These are phyloP conservation scores for Protomyces arabidopsidicola DNA, from an alignment of 1,139 yeast species.

Conservation along the genomic window DNA sequence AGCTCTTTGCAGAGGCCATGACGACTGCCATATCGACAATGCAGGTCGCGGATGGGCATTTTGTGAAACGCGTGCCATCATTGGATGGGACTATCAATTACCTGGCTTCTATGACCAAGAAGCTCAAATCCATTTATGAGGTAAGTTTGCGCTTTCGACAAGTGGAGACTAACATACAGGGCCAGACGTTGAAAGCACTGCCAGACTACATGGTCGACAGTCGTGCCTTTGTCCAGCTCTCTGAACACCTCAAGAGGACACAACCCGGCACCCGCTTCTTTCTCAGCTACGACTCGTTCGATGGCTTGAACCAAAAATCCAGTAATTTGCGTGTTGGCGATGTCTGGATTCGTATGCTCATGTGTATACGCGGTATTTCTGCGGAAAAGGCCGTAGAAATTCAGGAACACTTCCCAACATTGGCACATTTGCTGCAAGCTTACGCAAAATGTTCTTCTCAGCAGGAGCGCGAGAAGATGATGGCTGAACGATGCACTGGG, in stretches of 20 bases:
- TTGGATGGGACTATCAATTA: slow-evolving; percentile 72
- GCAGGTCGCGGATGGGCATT: slow-evolving; percentile 61
- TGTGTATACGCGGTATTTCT: slow-evolving; percentile 75
- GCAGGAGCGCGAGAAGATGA: slow-evolving; percentile 41
- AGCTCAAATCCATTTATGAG: slow-evolving; percentile 41
- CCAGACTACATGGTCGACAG: slow-evolving; percentile 32
- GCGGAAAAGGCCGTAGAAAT: slow-evolving; percentile 78
- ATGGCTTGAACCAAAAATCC: slow-evolving; percentile 65
- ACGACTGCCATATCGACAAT: slow-evolving; percentile 74
- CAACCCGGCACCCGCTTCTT: slow-evolving; percentile 25
- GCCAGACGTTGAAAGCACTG: slow-evolving; percentile 5
- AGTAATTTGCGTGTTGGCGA: slow-evolving; percentile 58
- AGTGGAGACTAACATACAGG: background rate
- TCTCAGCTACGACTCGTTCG: slow-evolving; percentile 53
- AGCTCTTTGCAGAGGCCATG: slow-evolving; percentile 58
- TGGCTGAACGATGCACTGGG: slow-evolving; percentile 19
- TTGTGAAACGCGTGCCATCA: slow-evolving; percentile 61
- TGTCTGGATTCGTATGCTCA: slow-evolving; percentile 66
- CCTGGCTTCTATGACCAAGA: slow-evolving; percentile 54
- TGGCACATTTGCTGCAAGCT: slow-evolving; percentile 48
- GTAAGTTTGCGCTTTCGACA: background rate
- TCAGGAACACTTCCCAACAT: slow-evolving; percentile 64
- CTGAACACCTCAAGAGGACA: slow-evolving; percentile 22
- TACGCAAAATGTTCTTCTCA: slow-evolving; percentile 40
- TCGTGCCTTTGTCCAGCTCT: slow-evolving; percentile 29